Percentiles rank a stretch among this genome's conserved stretches.
Evolutionary conservation across 768 basidiomycete genomes (phyloP).

Genomic region (Rhodotorula babjevae): DNA sequence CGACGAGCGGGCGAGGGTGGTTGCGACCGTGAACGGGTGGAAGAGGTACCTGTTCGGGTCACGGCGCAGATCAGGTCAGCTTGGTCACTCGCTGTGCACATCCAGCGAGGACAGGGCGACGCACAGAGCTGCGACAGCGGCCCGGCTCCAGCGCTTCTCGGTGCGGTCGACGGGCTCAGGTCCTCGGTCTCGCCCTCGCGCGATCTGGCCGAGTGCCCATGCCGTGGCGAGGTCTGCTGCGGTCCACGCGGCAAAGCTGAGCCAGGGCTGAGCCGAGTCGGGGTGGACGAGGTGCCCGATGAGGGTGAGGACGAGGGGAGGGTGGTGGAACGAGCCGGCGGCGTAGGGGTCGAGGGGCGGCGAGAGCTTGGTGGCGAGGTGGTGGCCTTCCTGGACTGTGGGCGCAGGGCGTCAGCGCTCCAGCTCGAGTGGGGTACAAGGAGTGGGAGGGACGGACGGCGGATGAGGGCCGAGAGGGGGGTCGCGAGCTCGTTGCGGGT

Average conservation of each 20-base stretch:
- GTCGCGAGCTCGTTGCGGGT: slow-evolving; percentile 74
- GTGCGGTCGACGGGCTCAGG: slow-evolving; percentile 38
- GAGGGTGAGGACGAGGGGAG: slow-evolving; percentile 72
- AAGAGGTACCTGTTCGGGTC: slow-evolving; percentile 72
- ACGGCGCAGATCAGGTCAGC: too few relatives aligned
- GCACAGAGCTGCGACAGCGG: slow-evolving; percentile 65
- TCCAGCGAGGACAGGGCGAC: slow-evolving; percentile 41
- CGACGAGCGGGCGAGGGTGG: slow-evolving; percentile 74
- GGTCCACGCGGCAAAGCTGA: slow-evolving; percentile 64
- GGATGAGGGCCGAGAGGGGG: slow-evolving; percentile 63
- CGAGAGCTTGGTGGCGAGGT: slow-evolving; percentile 54
- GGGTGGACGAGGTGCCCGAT: slow-evolving; percentile 57
- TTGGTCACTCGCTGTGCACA: too few relatives aligned
- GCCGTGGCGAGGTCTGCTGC: slow-evolving; percentile 64
- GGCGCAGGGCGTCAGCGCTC: background rate
- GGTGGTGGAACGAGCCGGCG: slow-evolving; percentile 43
- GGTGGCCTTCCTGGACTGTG: slow-evolving; percentile 83
- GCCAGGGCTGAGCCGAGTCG: too few relatives aligned
- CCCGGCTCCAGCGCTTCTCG: slow-evolving; percentile 51
- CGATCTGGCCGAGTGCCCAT: slow-evolving; percentile 56
- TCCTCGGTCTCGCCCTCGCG: slow-evolving; percentile 64
- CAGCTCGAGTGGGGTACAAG: background rate
- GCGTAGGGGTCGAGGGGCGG: slow-evolving; percentile 22
- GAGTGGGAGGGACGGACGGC: slow-evolving; percentile 51
- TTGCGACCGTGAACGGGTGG: slow-evolving; percentile 80